Evolutionary conservation across 1,284 basidiomycete species (phyloP), one percentile per base, ranked within the genome.

Genomic region (Pyrrhoderma noxium): DNA sequence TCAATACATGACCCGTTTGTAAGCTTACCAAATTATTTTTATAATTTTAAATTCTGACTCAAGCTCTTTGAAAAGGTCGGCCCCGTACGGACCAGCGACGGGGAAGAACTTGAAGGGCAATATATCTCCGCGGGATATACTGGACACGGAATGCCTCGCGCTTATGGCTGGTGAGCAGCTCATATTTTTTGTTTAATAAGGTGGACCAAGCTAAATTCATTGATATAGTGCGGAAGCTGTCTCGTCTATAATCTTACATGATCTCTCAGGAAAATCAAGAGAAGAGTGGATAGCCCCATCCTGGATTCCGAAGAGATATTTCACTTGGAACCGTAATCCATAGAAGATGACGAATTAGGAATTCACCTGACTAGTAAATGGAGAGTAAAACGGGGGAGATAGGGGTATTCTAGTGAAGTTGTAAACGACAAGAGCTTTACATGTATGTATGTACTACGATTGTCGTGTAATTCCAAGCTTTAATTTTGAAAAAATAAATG

Each of bases 61-160:
- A 18, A 7, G 21, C 38, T 16, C n/a, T 4, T 40, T n/a, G 16
- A 42, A 9, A 57, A 88, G 85, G 82, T 89, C 36, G 86, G 87
- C 4, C 80, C 77, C 1, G 74, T 88, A 0, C 57, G 75, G 11
- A 69, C 67, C 27, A 53, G 64, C 2, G 54, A 62, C 11, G 57
- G 59, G 1, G 47, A 56, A 4, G 58, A 60, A 0, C 34, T 57
- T 8, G 18, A 54, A 52, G 82, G 83, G 0, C 86, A 91, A 57
- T 92, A 78, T 58, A 77, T 92, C 16, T 70, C 82, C 1, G 88
- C 82, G 0, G 89, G 89, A 7, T 90, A 81, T 60, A 72, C 76
- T 0, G 88, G 88, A 0, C 88, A 90, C 59, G 89, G 89, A 0
- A 91, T 92, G 86, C 80, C 86, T 3, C 75, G 86, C 2, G 80